These are phyloP conservation scores for Colletotrichum navitas DNA, from an alignment of 2,329 filamentous ascomycete species.

Conservation along the genomic window DNA sequence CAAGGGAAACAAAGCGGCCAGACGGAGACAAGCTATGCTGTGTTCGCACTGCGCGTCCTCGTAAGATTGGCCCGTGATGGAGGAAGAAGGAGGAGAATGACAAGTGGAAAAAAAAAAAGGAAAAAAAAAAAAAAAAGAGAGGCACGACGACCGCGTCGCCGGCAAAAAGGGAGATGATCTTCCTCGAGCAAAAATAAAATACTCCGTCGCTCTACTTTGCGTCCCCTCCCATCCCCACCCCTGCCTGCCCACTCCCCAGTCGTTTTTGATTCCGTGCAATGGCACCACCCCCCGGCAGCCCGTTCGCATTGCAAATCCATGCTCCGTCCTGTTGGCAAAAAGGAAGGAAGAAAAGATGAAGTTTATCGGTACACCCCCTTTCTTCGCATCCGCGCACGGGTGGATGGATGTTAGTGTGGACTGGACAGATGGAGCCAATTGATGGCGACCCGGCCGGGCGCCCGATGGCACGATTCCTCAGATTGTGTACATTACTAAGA, in stretches of 20 bases:
- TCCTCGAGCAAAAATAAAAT: too few relatives aligned
- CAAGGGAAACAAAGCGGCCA: not conserved
- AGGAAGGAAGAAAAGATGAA: not conserved
- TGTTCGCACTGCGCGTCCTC: slow-evolving; percentile 10
- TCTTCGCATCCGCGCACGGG: not conserved
- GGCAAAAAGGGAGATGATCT: too few relatives aligned
- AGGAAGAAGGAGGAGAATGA: not conserved
- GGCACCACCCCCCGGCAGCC: slow-evolving; percentile 12
- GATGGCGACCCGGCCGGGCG: not conserved
- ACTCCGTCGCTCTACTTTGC: slow-evolving; percentile 21
- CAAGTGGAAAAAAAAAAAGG: not conserved
- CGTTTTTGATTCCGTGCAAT: slow-evolving; percentile 30
- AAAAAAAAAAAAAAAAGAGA: not conserved
- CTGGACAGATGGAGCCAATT: slow-evolving; percentile 13
- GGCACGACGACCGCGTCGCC: slow-evolving; percentile 16
- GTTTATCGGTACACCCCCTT: slow-evolving; percentile 20
- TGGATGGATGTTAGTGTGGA: not conserved
- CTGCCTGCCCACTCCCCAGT: slow-evolving; percentile 20
- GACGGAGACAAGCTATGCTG: not conserved
- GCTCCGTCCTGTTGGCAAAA: slow-evolving; percentile 15
- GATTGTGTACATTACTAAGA: slow-evolving; percentile 2
- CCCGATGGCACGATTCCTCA: slow-evolving; percentile 31
- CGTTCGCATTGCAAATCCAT: slow-evolving; percentile 32
- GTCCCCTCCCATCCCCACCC: slow-evolving; percentile 15
- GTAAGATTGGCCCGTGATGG: not conserved